A percentile compares a stretch with the other conserved stretches of the same genome.
phyloP scores from a whole-genome alignment of 139 green algal species.

The Chlamydomonas sphaeroides region DNA sequence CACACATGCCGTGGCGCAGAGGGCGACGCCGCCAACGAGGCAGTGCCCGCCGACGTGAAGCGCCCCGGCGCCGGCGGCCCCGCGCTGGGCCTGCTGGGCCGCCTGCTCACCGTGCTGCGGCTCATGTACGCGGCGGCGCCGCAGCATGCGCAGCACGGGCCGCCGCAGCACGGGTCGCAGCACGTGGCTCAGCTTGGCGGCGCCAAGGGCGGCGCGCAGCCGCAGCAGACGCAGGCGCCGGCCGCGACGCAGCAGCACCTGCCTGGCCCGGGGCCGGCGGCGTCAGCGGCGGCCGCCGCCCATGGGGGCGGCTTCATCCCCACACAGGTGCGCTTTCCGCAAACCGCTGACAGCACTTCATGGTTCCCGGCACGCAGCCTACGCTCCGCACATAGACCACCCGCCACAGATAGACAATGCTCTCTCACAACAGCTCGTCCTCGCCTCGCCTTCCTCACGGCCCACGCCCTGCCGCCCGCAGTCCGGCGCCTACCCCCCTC shows the following conservation, averaged over 20 bases:
- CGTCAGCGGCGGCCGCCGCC: background rate
- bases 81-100: conserved; percentile 70
- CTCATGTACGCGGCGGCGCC: conserved; percentile 69
- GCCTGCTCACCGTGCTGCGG: conserved; percentile 73
- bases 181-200: background rate
- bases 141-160: background rate
- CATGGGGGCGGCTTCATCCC: conserved; percentile 5
- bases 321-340: no score
- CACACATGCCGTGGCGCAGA: no score
- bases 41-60: conserved; percentile 42
- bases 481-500: no score
- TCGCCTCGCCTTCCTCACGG: no score
- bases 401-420: no score
- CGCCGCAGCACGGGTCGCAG: background rate
- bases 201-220: background rate
- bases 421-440: no score
- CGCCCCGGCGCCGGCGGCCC: conserved; percentile 48
- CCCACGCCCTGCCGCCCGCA: no score
- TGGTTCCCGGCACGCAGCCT: no score
- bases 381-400: no score
- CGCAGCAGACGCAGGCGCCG: background rate
- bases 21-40: conserved; percentile 50
- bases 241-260: background rate
- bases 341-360: no score
- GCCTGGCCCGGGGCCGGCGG: background rate